Percentiles rank a stretch among this genome's conserved stretches.
Evolutionary conservation across 371 early-diverging fungal genomes (phyloP).

Genomic region (Rhizomucor pusillus): DNA sequence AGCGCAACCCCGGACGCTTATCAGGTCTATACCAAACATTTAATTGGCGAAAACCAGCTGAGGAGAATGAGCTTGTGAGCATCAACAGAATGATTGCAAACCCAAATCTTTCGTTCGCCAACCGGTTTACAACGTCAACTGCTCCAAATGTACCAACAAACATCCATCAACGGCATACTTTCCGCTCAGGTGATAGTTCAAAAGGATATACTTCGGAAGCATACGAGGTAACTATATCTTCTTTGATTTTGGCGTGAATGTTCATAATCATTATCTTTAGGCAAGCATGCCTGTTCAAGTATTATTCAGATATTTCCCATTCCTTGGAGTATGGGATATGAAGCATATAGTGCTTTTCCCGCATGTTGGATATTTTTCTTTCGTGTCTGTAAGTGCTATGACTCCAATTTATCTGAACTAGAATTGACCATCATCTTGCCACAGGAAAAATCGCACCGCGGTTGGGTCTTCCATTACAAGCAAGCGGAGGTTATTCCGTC

Average conservation of each 20-base stretch:
- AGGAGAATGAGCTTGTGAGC: constrained; percentile 18
- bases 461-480: constrained; percentile 42
- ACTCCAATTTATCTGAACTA: neutral
- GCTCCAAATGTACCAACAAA: neutral
- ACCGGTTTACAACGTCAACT: neutral
- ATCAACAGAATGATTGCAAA: constrained; percentile 25
- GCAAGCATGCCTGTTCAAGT: constrained; percentile 43
- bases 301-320: constrained; percentile 43
- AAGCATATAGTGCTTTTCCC: constrained; percentile 51
- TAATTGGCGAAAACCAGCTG: neutral
- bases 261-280: too few relatives aligned
- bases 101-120: neutral
- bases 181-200: too few relatives aligned
- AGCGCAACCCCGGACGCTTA: constrained; percentile 21
- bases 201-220: constrained; percentile 5
- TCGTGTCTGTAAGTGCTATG: constrained; percentile 27
- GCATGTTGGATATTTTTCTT: constrained; percentile 50
- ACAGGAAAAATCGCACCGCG: constrained; percentile 35
- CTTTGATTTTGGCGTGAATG: too few relatives aligned
- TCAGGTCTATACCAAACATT: neutral
- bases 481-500: constrained; percentile 37
- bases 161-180: neutral
- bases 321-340: constrained; percentile 58
- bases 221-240: constrained; percentile 1
- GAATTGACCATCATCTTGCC: constrained; percentile 15